Evolutionary conservation across 140 eudicot species (phyloP), one percentile per base, ranked within the genome.

Genomic region (Ambrosia hybrid): DNA sequence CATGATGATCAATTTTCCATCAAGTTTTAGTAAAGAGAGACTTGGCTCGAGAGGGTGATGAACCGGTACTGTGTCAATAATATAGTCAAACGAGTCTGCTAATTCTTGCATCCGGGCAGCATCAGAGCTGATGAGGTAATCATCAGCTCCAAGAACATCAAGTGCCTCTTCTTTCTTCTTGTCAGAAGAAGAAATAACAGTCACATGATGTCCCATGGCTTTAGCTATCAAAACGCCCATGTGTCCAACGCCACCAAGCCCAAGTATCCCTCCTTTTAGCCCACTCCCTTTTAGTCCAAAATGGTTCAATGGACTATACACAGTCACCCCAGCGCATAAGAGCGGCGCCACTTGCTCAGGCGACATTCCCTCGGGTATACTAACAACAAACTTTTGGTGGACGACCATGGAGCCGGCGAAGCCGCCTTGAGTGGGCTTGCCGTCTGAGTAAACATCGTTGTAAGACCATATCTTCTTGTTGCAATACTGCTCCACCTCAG

Each of bases 171-270:
- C 85, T 66, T 73, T 81, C 81, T 92, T 92, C 83, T 80, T 92
- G 2, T 85, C 83, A 1, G 98, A 92, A 15, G 98, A 89, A 78
- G 91, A 84, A 0, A 92, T 89, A 37, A 92, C 96, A 2, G 87
- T 85, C 11, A 92, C 95, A 15, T 92, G 96, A 61, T 92, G 98
- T 4, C 98, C 98, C 98, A 92, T 84, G 2, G 96, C 95, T 73
- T 92, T 92, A 4, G 96, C 95, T 36, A 92, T 79, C 72, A 84
- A 78, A 21, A 92, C 98, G 13, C 98, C 98, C 95, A 92, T 89
- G 60, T 92, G 98, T 10, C 98, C 96, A 16, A 92, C 98, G 2
- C 98, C 98, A 68, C 98, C 98, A 9, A 92, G 89, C 33, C 98
- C 96, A 78, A 92, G 79, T 38, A 92, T 92, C 0, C 86, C 98